These are phyloP conservation scores for Arbutus unedo DNA, from an alignment of 148 eudicot species.

Conservation along the genomic window DNA sequence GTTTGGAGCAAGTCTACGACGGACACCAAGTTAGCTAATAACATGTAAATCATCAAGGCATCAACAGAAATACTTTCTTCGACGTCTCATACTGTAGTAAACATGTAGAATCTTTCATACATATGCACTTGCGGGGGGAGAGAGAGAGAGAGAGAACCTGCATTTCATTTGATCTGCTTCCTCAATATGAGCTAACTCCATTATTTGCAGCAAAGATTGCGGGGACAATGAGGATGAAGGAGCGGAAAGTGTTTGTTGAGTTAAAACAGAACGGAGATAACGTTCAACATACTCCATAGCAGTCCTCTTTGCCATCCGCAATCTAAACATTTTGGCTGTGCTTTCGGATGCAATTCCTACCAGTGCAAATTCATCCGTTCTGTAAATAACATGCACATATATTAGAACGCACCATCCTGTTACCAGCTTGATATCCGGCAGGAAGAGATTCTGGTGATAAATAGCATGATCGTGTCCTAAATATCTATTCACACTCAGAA, in stretches of 20 bases:
- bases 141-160: conserved; percentile 19
- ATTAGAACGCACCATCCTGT: background rate
- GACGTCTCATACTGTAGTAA: background rate
- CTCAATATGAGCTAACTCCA: conserved; percentile 67
- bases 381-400: conserved; percentile 26
- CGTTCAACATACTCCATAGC: conserved; percentile 75
- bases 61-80: background rate
- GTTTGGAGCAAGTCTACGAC: background rate
- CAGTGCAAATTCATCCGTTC: conserved; percentile 78
- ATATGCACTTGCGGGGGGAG: background rate
- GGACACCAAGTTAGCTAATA: background rate
- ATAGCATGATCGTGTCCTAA: background rate
- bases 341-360: conserved; percentile 59
- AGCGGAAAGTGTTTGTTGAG: conserved; percentile 64
- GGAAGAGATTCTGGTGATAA: background rate
- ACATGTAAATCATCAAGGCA: background rate
- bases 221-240: conserved; percentile 70
- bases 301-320: conserved; percentile 64
- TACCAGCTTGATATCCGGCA: background rate
- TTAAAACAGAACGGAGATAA: conserved; percentile 56
- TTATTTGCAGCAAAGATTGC: conserved; percentile 66
- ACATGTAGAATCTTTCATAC: background rate
- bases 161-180: conserved; percentile 77
- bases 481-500: background rate
- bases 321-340: conserved; percentile 57